Percentiles rank a stretch among this genome's conserved stretches.
phyloP scores from a whole-genome alignment of 495 filamentous ascomycete genomes.

The Aspergillus sclerotioniger region DNA sequence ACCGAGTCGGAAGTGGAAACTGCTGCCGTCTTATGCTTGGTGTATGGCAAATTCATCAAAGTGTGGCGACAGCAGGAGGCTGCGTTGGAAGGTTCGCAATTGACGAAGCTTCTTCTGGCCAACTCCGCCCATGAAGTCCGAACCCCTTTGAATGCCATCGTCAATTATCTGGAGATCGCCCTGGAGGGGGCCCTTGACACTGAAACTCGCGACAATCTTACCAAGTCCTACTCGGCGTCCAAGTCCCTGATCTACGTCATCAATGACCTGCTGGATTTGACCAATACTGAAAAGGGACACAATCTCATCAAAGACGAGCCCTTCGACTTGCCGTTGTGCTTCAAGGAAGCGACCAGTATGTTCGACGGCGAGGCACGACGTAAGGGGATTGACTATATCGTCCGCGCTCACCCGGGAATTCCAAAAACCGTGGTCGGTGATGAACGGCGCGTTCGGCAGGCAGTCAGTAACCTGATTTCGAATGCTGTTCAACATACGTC shows the following conservation, averaged over 20 bases:
- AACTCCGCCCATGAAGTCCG: constrained; percentile 96
- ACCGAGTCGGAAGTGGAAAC: constrained; percentile 68
- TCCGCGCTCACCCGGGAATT: constrained; percentile 65
- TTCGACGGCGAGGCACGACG: constrained; percentile 73
- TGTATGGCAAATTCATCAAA: constrained; percentile 89
- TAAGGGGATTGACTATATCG: constrained; percentile 68
- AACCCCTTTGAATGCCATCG: constrained; percentile 91
- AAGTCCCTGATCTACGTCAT: constrained; percentile 95
- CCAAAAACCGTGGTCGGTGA: constrained; percentile 75
- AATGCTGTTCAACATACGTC: constrained; percentile 84
- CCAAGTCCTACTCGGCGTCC: constrained; percentile 78
- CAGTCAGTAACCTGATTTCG: constrained; percentile 75
- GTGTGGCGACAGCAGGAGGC: constrained; percentile 94
- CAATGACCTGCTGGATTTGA: constrained; percentile 91
- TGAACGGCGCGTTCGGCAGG: constrained; percentile 73
- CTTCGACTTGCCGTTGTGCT: constrained; percentile 69
- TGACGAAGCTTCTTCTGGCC: constrained; percentile 78
- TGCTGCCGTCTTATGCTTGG: constrained; percentile 81
- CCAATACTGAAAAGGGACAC: constrained; percentile 82
- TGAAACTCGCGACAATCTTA: constrained; percentile 85
- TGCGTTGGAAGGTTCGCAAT: constrained; percentile 74
- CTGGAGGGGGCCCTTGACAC: constrained; percentile 78
- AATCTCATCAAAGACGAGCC: constrained; percentile 77
- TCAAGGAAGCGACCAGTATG: constrained; percentile 72
- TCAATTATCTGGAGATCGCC: constrained; percentile 94